Conservation (phyloP, 139 green algal species). For the Nannochloris sp. region DNA sequence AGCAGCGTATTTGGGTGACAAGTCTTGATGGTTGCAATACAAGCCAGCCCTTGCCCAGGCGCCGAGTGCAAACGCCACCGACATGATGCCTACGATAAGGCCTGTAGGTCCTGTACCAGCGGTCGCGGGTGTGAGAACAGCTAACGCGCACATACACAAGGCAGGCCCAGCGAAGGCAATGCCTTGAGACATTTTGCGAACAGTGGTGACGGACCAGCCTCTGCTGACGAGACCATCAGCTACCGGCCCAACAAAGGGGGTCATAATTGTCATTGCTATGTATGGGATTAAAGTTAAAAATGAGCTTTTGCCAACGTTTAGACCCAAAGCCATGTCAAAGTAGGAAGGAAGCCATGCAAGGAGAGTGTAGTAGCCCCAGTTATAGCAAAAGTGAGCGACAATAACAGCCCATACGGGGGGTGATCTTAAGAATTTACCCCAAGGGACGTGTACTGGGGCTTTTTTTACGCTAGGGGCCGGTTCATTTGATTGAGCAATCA, state of each 20-base stretch:
- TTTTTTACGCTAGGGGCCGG: not conserved
- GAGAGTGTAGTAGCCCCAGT: constrained; percentile 95
- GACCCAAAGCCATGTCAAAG: constrained; percentile 85
- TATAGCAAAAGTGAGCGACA: constrained; percentile 95
- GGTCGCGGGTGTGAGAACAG: constrained; percentile 31
- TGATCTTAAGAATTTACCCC: constrained; percentile 70
- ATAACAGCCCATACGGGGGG: constrained; percentile 85
- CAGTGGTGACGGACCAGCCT: constrained; percentile 47
- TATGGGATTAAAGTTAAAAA: constrained; percentile 80
- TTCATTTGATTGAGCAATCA: not conserved
- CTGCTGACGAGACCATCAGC: constrained; percentile 48
- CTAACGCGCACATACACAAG: constrained; percentile 50
- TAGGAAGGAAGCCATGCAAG: constrained; percentile 95
- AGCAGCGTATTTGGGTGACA: constrained; percentile 69
- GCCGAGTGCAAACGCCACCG: constrained; percentile 50
- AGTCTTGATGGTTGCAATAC: constrained; percentile 84
- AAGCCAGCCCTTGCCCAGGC: constrained; percentile 59
- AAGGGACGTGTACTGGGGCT: constrained; percentile 61
- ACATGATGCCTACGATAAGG: constrained; percentile 42
- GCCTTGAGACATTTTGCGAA: constrained; percentile 68
- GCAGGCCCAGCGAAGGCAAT: constrained; percentile 69
- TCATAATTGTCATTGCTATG: constrained; percentile 84
- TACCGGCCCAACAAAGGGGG: constrained; percentile 56
- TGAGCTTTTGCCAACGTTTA: constrained; percentile 71
- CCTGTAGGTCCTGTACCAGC: constrained; percentile 9